Base-by-base conservation (phyloP, 306 rosid genomes). In the Sindora glabra region DNA sequence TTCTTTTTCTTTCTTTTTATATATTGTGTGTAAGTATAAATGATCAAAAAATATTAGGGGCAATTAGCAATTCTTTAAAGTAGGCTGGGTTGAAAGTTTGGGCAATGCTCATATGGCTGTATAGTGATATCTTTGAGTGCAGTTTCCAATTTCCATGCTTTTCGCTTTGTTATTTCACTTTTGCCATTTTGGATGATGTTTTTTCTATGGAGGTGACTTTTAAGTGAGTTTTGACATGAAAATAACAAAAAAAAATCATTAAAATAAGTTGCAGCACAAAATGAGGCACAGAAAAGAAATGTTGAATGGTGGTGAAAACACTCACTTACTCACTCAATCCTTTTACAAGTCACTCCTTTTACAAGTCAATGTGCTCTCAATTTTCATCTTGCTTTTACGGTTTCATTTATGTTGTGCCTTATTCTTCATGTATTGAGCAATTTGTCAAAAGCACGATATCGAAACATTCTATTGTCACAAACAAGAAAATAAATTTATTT, bases 201-300 rank as follows among this genome's bases (percentile, higher is more conserved):
- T n/a, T n/a, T n/a, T n/a, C n/a, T n/a, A n/a, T n/a, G n/a, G n/a
- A n/a, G n/a, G n/a, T n/a, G n/a, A n/a, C n/a, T n/a, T n/a, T n/a
- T n/a, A n/a, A 30, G 42, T 38, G 37, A 47, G 25, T 12, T 63
- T 58, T 80, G 83, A 74, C 83, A 77, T 70, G 83, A 85, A 83
- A 85, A 82, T 71, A 79, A 81, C 83, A 22, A 81, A 70, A 76
- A 86, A 64, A 57, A 47, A 64, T 50, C 15, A 68, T 69, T 56
- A 76, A 81, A 70, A 77, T 68, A 71, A 71, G 62, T 15, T 73
- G 29, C 68, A 17, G 19, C 59, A 34, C 56, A 29, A 29, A 33
- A 54, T 41, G 30, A 25, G 70, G 82, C 94, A 79, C 89, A n/a
- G n/a, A n/a, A 53, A 58, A 59, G 57, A 59, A 74, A 85, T 66